Base-by-base conservation (phyloP, 2,329 filamentous ascomycete species). In the Fusarium fracticaudum region DNA sequence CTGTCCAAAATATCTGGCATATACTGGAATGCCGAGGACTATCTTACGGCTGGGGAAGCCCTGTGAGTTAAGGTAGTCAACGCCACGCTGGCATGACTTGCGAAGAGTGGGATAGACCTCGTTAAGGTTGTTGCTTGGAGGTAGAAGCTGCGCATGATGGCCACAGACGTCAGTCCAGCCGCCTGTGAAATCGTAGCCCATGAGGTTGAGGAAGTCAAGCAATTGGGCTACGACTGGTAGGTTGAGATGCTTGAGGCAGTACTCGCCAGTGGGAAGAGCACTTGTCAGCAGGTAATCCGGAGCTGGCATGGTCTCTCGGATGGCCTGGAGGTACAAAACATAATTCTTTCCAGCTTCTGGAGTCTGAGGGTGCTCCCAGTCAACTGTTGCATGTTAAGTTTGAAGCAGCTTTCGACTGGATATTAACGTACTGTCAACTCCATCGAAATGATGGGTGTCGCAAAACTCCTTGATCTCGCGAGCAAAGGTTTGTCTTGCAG, bases 181-280 rank as follows among this genome's bases (percentile, higher is more conserved):
- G 0, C 91, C 91, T 1, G 87, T 86, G 74, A 92, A 92, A 79
- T 93, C 91, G 78, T 93, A 93, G 18, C 87, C 86, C 91, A 93
- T 93, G 50, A 93, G 84, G 76, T 93, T 92, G 69, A 93, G 82
- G 76, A 88, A 84, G 79, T 93, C 90, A 51, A 93, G 84, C 43
- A 89, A 82, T 8, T 83, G 74, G 4, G 87, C 84, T 4, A 88
- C 87, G 17, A 85, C 82, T 6, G 76, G 74, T 8, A 92, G 82
- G 71, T 91, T 85, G 77, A 93, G 90, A 77, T 92, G 84, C 69
- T 84, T 85, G 26, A 93, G 84, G 20, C 87, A 89, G 85, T 90
- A 92, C 76, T 90, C 85, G 4, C 89, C 90, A 3, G 88, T 88
- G 5, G 91, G 90, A 4, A 93, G 86, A 14, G 91, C 91, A 4